Percentiles rank a stretch among this genome's conserved stretches.
Evolutionary conservation across 225 moss, liverwort and hornwort genomes (phyloP).

Genomic region (Sphagnum tenellum): DNA sequence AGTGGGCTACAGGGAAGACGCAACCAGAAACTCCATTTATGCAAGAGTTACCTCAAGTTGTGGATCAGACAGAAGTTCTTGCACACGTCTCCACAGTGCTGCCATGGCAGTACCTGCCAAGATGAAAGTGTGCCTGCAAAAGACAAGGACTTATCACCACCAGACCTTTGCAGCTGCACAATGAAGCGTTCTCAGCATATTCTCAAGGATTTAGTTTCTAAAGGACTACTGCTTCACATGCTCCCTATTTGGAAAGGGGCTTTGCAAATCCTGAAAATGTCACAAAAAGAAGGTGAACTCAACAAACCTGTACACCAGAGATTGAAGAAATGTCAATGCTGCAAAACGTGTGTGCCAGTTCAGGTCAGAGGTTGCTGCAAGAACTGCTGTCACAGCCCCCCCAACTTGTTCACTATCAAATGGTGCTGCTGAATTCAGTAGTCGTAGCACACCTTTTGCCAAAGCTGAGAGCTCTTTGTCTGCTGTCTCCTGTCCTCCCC

Average conservation of each 20-base stretch:
- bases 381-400: constrained; percentile 63
- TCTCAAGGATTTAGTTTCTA: too few relatives aligned
- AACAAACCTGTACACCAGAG: constrained; percentile 72
- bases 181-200: too few relatives aligned
- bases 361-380: constrained; percentile 57
- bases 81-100: constrained; percentile 70
- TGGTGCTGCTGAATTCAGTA: constrained; percentile 75
- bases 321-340: constrained; percentile 79
- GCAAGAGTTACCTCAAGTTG: constrained; percentile 78
- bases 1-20: too few relatives aligned
- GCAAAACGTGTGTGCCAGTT: constrained; percentile 97
- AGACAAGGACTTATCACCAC: background rate
- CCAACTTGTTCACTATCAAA: constrained; percentile 57
- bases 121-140: constrained; percentile 77
- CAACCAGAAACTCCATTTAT: constrained; percentile 26
- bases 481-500: constrained; percentile 68
- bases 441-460: constrained; percentile 64
- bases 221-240: background rate
- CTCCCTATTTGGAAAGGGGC: background rate
- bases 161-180: background rate
- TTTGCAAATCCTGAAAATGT: too few relatives aligned
- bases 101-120: constrained; percentile 47
- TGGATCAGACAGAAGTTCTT: constrained; percentile 80
- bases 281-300: background rate
- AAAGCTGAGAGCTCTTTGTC: constrained; percentile 77